Evolutionary conservation across 2,329 filamentous ascomycete genomes (phyloP).

Genomic region (Diatrype stigma): DNA sequence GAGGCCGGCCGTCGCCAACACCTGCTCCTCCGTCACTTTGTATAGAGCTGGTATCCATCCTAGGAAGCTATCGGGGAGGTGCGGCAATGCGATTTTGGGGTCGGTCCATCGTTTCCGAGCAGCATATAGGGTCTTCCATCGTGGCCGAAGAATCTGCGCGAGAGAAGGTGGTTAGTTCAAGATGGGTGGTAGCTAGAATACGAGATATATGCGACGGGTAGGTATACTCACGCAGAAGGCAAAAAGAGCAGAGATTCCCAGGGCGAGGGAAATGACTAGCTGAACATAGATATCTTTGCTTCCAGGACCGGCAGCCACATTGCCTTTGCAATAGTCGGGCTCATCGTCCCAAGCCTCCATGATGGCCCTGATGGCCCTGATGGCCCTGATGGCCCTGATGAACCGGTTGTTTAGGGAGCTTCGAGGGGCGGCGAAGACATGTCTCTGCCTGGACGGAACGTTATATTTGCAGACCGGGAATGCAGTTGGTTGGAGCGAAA

Average conservation of each 20-base stretch:
- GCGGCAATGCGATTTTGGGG: constrained; percentile 59
- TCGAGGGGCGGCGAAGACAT: background rate
- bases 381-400: background rate
- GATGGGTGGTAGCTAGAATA: constrained; percentile 20
- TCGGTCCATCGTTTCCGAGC: constrained; percentile 76
- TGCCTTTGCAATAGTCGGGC: constrained; percentile 15
- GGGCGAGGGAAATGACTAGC: constrained; percentile 64
- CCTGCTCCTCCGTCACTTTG: constrained; percentile 80
- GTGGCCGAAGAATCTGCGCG: constrained; percentile 72
- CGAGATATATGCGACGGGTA: background rate
- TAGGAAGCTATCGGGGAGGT: constrained; percentile 78
- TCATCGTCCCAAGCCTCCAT: constrained; percentile 3
- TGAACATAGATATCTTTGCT: constrained; percentile 56
- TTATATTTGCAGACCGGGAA: background rate
- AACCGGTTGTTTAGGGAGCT: background rate
- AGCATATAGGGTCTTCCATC: constrained; percentile 88
- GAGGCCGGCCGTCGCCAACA: constrained; percentile 83
- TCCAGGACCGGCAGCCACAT: constrained; percentile 27
- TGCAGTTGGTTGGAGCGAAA: too few species aligned
- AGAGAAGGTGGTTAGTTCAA: too few species aligned
- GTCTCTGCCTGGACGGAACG: background rate
- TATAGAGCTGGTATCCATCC: constrained; percentile 91
- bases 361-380: background rate
- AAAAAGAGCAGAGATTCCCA: constrained; percentile 69
- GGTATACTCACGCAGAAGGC: constrained; percentile 64